phyloP scores from a whole-genome alignment of 805 yeast genomes.

The Lachancea sp. region DNA sequence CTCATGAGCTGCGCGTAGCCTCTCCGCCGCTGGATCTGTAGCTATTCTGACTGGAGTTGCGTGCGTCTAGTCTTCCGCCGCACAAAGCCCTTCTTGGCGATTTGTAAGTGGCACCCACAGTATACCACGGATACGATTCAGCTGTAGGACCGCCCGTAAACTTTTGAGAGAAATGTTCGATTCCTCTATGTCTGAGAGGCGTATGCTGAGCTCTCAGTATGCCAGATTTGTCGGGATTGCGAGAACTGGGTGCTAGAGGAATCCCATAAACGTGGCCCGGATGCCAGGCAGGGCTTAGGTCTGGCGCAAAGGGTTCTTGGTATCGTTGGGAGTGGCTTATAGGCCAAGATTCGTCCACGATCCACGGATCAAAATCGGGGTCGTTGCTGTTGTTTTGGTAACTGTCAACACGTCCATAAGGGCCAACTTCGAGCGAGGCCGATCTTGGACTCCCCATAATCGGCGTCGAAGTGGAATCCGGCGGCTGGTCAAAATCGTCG shows the following conservation, averaged over 20 bases:
- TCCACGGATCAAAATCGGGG: background rate
- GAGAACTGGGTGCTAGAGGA: slow-evolving; percentile 1
- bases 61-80: slow-evolving; percentile 2
- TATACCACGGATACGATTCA: slow-evolving; percentile 5
- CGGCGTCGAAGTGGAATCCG: slow-evolving; percentile 31
- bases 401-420: background rate
- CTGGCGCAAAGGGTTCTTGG: background rate
- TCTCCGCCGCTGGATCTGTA: slow-evolving; percentile 27
- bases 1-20: slow-evolving; percentile 17
- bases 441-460: slow-evolving; percentile 6
- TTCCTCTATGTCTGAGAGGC: slow-evolving; percentile 4
- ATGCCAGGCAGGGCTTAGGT: background rate
- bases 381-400: background rate
- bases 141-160: background rate
- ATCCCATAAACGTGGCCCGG: slow-evolving; percentile 1
- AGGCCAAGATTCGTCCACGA: background rate
- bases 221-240: background rate
- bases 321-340: background rate
- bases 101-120: background rate
- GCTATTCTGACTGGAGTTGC: slow-evolving; percentile 6
- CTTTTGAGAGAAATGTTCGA: background rate
- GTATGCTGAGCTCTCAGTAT: background rate
- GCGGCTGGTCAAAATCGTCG: slow-evolving; percentile 28
- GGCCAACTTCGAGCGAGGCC: background rate
- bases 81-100: background rate